Evolutionary conservation across 306 rosid genomes (phyloP).

Genomic region (Quercus glauca): DNA sequence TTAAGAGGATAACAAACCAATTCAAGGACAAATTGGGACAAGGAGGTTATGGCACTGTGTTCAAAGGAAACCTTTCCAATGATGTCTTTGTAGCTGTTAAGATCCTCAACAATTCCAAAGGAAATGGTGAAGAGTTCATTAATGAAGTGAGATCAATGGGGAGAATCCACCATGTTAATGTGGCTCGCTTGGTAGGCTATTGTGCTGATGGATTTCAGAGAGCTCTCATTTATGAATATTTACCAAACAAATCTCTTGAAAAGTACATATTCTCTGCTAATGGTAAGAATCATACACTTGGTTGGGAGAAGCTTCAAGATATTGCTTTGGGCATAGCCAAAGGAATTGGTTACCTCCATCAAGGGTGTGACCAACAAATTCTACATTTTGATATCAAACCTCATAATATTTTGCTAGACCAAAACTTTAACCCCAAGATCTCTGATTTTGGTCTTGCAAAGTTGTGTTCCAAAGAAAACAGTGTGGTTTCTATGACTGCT

Average conservation of each 20-base stretch:
- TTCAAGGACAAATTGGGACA: neutral
- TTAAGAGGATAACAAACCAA: constrained; percentile 1
- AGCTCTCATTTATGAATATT: neutral
- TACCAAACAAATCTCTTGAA: constrained; percentile 11
- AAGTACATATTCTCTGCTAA: constrained; percentile 7
- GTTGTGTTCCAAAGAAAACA: constrained; percentile 3
- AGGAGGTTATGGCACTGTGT: neutral
- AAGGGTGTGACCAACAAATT: constrained; percentile 31
- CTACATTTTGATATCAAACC: constrained; percentile 33
- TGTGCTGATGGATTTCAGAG: neutral
- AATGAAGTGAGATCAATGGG: constrained; percentile 7
- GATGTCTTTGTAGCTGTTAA: constrained; percentile 3
- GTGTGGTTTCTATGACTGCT: constrained; percentile 22
- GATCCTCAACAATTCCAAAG: neutral
- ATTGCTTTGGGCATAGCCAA: constrained; percentile 33
- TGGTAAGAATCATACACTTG: neutral
- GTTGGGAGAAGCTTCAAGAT: constrained; percentile 3
- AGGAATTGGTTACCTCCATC: constrained; percentile 29
- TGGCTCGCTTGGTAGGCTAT: neutral
- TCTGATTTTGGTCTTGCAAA: constrained; percentile 36
- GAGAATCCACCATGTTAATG: constrained; percentile 5
- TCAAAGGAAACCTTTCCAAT: neutral
- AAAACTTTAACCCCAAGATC: constrained; percentile 17
- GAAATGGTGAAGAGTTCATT: constrained; percentile 9
- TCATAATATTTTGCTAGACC: constrained; percentile 10